Base-by-base conservation (phyloP, 306 rosid species). In the Spatholobus suberectus region DNA sequence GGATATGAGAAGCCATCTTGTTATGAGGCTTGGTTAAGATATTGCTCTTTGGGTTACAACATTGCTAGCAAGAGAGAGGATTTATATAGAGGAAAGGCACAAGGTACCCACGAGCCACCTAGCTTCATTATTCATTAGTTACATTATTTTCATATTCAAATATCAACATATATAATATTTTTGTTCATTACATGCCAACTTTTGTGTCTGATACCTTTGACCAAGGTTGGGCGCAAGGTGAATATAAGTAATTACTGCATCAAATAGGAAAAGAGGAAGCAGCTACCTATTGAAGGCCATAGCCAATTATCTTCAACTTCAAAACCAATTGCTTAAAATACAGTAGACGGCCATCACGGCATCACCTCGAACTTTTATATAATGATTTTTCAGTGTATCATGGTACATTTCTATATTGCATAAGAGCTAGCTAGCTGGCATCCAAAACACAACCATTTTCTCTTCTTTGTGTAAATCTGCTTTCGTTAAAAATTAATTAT, bases 51-150 rank as follows among this genome's bases (percentile, higher is more conserved):
- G 65, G 11, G 24, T 69, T 70, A 32, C 52, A 37, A 47, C 62
- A 9, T 67, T 29, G 18, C 52, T 13, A 51, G 27, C 68, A 17
- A 44, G 51, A 37, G 11, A 46, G 47, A 26, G 11, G 55, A 49
- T 32, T 76, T 80, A 81, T 76, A 85, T 80, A 83, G 83, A 71
- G 12, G 4, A 58, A 52, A 26, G 73, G 37, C 6, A 14, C 49
- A 32, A 43, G 71, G 24, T 57, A 11, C 6, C 77, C 47, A 76
- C 51, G 14, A 37, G 24, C 52, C 44, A 8, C 6, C 17, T 20
- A 21, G 18, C 34, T 24, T 21, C 46, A 38, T 66, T 58, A 6
- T 46, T 52, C 54, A 13, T 54, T 54, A 17, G 8, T 81, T 58
- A 47, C 17, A 14, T 70, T 26, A 9, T 5, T 51, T n/a, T 38